A percentile compares a stretch with the other conserved stretches of the same genome.
These are phyloP conservation scores for Saccharomyces hybrid DNA, from an alignment of 1,139 yeast genomes.

Conservation along the genomic window DNA sequence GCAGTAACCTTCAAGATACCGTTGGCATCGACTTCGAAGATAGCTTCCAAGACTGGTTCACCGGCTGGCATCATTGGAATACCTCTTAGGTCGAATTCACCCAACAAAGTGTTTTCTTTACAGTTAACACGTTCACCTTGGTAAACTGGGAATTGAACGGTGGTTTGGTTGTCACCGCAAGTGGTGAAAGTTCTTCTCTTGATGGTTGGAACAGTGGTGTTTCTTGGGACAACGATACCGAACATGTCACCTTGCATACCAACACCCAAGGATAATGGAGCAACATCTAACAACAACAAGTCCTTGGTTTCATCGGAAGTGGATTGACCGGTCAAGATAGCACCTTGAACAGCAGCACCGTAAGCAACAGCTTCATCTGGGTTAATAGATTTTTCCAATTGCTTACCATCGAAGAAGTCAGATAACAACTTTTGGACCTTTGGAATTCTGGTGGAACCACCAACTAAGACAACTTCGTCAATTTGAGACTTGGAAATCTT, in stretches of 20 bases:
- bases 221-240: constrained; percentile 99
- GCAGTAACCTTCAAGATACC: too few species aligned
- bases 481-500: constrained; percentile 83
- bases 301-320: constrained; percentile 97
- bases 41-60: too few species aligned
- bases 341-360: constrained; percentile 99
- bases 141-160: constrained; percentile 99
- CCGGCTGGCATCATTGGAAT: constrained; percentile 52
- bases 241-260: constrained; percentile 99
- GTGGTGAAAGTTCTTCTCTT: constrained; percentile 99
- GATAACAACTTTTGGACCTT: constrained; percentile 95
- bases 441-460: constrained; percentile 99
- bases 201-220: constrained; percentile 99
- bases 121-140: constrained; percentile 99
- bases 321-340: constrained; percentile 96
- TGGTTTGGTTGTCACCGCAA: constrained; percentile 99
- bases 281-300: constrained; percentile 93
- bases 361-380: constrained; percentile 98
- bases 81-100: constrained; percentile 98
- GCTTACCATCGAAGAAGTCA: constrained; percentile 98
- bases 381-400: constrained; percentile 92
- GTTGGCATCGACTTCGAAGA: too few species aligned
- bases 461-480: constrained; percentile 95
- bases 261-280: constrained; percentile 98
- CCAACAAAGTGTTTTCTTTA: constrained; percentile 96